These are phyloP conservation scores for Psilocybe azurescens DNA, from an alignment of 768 basidiomycete genomes.

Conservation along the genomic window DNA sequence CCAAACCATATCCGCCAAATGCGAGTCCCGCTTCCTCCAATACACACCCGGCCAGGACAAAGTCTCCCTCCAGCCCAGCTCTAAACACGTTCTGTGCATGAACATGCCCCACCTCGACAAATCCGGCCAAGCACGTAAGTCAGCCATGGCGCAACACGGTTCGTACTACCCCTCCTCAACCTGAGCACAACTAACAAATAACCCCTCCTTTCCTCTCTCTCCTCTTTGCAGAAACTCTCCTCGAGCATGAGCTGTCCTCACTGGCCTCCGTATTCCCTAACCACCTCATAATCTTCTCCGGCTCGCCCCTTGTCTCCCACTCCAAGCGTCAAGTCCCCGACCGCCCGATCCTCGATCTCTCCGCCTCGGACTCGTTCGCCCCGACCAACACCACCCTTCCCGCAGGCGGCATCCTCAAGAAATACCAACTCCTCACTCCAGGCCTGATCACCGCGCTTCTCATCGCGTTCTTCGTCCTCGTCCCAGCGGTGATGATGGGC, in stretches of 20 bases:
- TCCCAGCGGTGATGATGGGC: slow-evolving; percentile 70
- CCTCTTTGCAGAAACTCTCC: slow-evolving; percentile 43
- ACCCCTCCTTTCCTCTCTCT: neutral
- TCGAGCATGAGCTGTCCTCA: slow-evolving; percentile 53
- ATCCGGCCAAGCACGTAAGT: slow-evolving; percentile 47
- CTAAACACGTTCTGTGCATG: slow-evolving; percentile 63
- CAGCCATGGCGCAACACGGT: slow-evolving; percentile 61
- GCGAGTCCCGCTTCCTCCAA: slow-evolving; percentile 55
- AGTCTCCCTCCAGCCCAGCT: slow-evolving; percentile 37
- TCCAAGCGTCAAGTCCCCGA: slow-evolving; percentile 45
- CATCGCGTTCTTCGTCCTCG: slow-evolving; percentile 65
- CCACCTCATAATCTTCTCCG: slow-evolving; percentile 71
- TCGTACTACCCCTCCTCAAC: slow-evolving; percentile 22
- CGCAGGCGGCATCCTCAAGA: slow-evolving; percentile 67
- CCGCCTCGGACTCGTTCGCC: slow-evolving; percentile 17
- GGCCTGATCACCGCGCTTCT: slow-evolving; percentile 72
- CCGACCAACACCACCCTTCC: slow-evolving; percentile 42
- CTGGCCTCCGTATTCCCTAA: slow-evolving; percentile 57
- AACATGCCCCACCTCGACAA: slow-evolving; percentile 57
- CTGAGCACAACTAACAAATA: neutral
- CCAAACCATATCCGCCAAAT: slow-evolving; percentile 52
- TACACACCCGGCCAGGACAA: slow-evolving; percentile 43
- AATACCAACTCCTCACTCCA: slow-evolving; percentile 80
- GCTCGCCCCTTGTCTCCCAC: slow-evolving; percentile 44
- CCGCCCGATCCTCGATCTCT: slow-evolving; percentile 31